Evolutionary conservation across 441 rosid species (phyloP).

Genomic region (Adansonia gregorii): DNA sequence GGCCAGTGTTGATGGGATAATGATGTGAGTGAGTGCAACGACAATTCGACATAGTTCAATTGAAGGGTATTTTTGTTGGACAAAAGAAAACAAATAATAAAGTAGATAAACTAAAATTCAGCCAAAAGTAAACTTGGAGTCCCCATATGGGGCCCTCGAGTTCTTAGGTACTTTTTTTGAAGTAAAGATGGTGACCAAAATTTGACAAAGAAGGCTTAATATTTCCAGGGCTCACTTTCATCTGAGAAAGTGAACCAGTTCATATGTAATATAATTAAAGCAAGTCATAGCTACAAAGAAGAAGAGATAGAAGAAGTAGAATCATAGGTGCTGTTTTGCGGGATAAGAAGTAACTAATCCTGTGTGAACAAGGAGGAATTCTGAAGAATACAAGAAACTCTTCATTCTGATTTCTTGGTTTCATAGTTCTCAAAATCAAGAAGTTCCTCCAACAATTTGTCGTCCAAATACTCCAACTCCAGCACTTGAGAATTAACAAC

Average conservation of each 20-base stretch:
- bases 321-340: neutral
- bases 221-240: neutral
- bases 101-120: neutral
- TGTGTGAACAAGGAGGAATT: neutral
- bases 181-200: neutral
- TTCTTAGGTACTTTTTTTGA: neutral
- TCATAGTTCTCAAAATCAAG: conserved; percentile 51
- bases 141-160: neutral
- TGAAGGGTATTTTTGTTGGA: neutral
- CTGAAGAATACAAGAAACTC: neutral
- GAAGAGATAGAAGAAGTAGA: neutral
- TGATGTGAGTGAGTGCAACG: neutral
- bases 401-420: conserved; percentile 23
- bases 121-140: neutral
- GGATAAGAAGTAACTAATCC: neutral
- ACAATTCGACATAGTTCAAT: neutral
- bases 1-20: neutral
- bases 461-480: conserved; percentile 75
- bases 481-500: conserved; percentile 41
- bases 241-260: neutral
- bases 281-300: conserved; percentile 8
- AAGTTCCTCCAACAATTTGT: conserved; percentile 74
- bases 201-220: neutral
- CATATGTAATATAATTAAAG: neutral
- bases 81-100: neutral